These are phyloP conservation scores for Cladosporium austrohemisphaericum DNA, from an alignment of 2,329 filamentous ascomycete species.

Conservation along the genomic window DNA sequence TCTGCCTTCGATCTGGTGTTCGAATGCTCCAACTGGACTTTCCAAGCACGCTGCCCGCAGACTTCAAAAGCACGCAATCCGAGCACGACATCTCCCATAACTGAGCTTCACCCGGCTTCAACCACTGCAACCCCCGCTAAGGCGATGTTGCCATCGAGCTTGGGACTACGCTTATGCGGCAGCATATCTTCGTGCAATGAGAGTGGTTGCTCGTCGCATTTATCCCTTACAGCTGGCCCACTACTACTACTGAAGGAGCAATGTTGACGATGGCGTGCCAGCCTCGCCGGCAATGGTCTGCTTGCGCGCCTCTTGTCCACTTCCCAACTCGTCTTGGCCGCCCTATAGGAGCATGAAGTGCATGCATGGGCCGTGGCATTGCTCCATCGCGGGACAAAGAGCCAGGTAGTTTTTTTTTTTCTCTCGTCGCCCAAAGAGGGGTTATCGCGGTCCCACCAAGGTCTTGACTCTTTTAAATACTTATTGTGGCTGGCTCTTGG, in stretches of 20 bases:
- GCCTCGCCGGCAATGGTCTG: not conserved
- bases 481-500: conserved; percentile 3
- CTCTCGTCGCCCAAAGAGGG: not conserved
- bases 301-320: not conserved
- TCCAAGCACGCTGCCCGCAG: not conserved
- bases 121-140: conserved; percentile 2
- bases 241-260: not conserved
- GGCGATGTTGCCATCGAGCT: conserved; percentile 5
- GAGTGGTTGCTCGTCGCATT: not conserved
- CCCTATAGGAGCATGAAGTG: not conserved
- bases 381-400: conserved; percentile 3
- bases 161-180: conserved; percentile 10
- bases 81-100: conserved; percentile 10
- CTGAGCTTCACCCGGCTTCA: conserved; percentile 8
- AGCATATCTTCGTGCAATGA: conserved; percentile 10
- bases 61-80: conserved; percentile 10
- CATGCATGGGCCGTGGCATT: conserved; percentile 5
- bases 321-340: not conserved
- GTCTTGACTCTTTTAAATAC: not conserved
- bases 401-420: not conserved
- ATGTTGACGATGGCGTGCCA: conserved; percentile 9
- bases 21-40: too few relatives aligned
- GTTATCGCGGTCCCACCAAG: not conserved
- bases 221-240: not conserved
- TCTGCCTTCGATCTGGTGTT: not conserved